Base-by-base conservation (phyloP, 768 basidiomycete species). In the Porphyrellus cyaneotinctus region DNA sequence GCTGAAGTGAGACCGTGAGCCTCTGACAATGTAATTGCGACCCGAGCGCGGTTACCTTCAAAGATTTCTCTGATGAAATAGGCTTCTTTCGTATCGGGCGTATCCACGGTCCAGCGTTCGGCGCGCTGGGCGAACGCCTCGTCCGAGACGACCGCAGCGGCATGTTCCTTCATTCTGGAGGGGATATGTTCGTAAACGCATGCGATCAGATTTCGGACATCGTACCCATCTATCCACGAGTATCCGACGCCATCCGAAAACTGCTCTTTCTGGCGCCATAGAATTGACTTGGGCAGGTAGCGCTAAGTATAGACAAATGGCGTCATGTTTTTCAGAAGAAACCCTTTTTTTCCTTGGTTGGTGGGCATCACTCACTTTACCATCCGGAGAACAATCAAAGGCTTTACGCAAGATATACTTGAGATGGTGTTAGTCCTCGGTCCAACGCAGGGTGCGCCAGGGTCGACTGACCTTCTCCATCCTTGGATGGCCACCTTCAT, bases 211-310 rank as follows among this genome's bases (percentile, higher is more conserved):
- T 20, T 20, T 26, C 13, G 18, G 47, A 31, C 44, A 14, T 62
- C 79, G 38, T 63, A 89, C 89, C 94, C 92, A 63, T 98, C 95
- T 64, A 98, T 98, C 95, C 95, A 97, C 30, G 93, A 95, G 72
- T 97, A 97, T 30, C 95, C 95, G 49, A 97, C 94, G 49, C 97
- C 97, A 64, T 99, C 97, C 2, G 95, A 97, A 75, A 99, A 99
- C 64, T 98, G 95, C 72, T 99, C 97, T 70, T 99, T 99, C 70
- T 99, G 97, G 51, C 97, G 81, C 97, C 97, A 99, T 37, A 99
- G 78, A 63, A 99, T 97, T 15, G 89, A 91, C 51, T 79, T 79
- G 13, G 97, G 97, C 47, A 99, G 83, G 73, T 98, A 99, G 2
- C 92, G 87, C 87, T 92, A 23, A 26, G 56, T 44, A 54, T 30